Evolutionary conservation across 148 eudicot genomes (phyloP).

Genomic region (Polygonum maritimum): DNA sequence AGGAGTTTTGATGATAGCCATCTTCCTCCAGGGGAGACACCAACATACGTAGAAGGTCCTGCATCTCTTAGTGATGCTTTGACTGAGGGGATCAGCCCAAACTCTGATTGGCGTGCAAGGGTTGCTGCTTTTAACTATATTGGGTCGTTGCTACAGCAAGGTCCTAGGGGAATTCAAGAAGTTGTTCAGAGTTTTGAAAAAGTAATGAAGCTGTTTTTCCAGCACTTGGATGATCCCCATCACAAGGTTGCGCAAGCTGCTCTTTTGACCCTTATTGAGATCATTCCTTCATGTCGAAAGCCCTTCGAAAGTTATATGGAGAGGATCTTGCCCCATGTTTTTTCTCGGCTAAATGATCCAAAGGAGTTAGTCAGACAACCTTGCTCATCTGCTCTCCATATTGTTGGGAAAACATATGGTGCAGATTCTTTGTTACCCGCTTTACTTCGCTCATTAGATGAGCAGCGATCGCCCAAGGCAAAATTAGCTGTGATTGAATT

Average conservation of each 20-base stretch:
- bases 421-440: conserved; percentile 90
- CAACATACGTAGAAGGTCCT: conserved; percentile 72
- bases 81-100: conserved; percentile 78
- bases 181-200: conserved; percentile 84
- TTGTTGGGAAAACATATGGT: conserved; percentile 85
- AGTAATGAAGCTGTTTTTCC: conserved; percentile 94
- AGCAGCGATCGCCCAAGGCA: conserved; percentile 97
- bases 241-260: conserved; percentile 99
- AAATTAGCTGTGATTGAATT: conserved; percentile 95
- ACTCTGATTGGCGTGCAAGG: conserved; percentile 91
- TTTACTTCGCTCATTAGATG: conserved; percentile 93
- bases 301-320: conserved; percentile 97
- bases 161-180: conserved; percentile 86
- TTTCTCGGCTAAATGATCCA: conserved; percentile 86
- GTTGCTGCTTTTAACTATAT: conserved; percentile 95
- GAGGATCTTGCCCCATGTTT: conserved; percentile 92
- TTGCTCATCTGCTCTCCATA: conserved; percentile 74
- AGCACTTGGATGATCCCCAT: conserved; percentile 98
- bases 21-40: conserved; percentile 56
- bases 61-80: conserved; percentile 86
- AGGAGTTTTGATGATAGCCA: conserved; percentile 93
- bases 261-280: conserved; percentile 89
- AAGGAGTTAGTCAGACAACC: conserved; percentile 94
- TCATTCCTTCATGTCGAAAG: conserved; percentile 87
- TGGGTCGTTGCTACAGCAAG: conserved; percentile 73